Evolutionary conservation across 176 grass and related monocot species (phyloP).

Genomic region (Avena sativa): DNA sequence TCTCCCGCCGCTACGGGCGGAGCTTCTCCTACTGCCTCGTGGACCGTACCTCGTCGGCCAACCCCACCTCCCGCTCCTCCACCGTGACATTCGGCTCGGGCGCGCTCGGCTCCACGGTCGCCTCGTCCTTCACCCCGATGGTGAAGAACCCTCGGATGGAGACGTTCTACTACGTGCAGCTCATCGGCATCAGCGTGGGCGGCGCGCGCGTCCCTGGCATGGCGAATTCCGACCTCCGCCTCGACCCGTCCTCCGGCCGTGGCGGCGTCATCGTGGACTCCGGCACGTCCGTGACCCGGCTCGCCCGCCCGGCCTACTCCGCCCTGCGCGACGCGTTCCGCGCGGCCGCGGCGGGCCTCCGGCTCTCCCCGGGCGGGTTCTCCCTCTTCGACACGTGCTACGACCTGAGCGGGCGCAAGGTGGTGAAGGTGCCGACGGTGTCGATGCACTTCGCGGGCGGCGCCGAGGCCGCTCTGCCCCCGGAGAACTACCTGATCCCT

Average conservation of each 20-base stretch:
- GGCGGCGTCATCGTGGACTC: constrained; percentile 99
- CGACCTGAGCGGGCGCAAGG: constrained; percentile 74
- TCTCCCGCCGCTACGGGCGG: constrained; percentile 67
- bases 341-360: constrained; percentile 54
- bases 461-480: constrained; percentile 62
- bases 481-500: constrained; percentile 98
- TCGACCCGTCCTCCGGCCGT: constrained; percentile 66
- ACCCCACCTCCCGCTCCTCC: constrained; percentile 39
- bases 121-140: constrained; percentile 72
- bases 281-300: constrained; percentile 84
- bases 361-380: constrained; percentile 66
- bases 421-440: constrained; percentile 93
- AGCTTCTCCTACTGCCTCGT: constrained; percentile 92
- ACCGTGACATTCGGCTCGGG: constrained; percentile 60
- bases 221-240: constrained; percentile 62
- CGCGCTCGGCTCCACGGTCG: background rate
- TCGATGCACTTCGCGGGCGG: constrained; percentile 81
- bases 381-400: constrained; percentile 99
- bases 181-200: constrained; percentile 80
- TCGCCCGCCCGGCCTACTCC: constrained; percentile 63
- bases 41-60: constrained; percentile 54
- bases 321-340: constrained; percentile 94
- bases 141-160: constrained; percentile 76
- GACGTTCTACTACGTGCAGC: constrained; percentile 92
- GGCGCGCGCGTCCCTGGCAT: constrained; percentile 75